Percentiles rank a stretch among this genome's conserved stretches.
Evolutionary conservation across 805 yeast genomes (phyloP).

Genomic region (Wickerhamomyces kurtzmanii): DNA sequence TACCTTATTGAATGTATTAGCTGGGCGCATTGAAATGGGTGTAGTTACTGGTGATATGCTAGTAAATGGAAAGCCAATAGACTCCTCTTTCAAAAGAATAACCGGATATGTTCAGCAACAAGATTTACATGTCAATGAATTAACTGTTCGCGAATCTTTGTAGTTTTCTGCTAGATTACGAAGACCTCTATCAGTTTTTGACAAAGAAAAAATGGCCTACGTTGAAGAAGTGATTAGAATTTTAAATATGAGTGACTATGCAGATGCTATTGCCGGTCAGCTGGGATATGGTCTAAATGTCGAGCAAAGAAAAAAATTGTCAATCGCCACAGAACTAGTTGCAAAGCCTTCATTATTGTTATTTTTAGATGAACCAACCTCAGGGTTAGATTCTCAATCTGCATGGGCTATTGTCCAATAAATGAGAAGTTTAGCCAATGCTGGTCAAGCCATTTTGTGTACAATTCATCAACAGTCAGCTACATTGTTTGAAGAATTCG

Average conservation of each 20-base stretch:
- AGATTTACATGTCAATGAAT: constrained; percentile 35
- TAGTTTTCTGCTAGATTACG: constrained; percentile 39
- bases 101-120: constrained; percentile 52
- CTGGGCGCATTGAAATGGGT: constrained; percentile 42
- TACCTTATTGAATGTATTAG: constrained; percentile 41
- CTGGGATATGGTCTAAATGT: constrained; percentile 33
- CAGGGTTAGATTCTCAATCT: constrained; percentile 41
- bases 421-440: constrained; percentile 30
- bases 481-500: constrained; percentile 35
- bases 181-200: constrained; percentile 32
- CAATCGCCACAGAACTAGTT: constrained; percentile 38
- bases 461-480: constrained; percentile 52
- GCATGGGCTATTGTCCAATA: constrained; percentile 41
- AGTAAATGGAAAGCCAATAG: constrained; percentile 41
- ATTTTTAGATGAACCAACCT: constrained; percentile 44
- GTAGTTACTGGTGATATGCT: constrained; percentile 46
- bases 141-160: constrained; percentile 25
- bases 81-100: constrained; percentile 42
- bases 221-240: constrained; percentile 40
- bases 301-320: constrained; percentile 31
- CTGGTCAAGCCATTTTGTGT: constrained; percentile 43
- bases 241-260: constrained; percentile 39
- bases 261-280: constrained; percentile 41
- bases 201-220: constrained; percentile 31
- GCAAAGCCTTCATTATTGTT: constrained; percentile 34